Evolutionary conservation across 768 basidiomycete genomes (phyloP), one percentile per base, ranked within the genome.

Genomic region (Xerocomus brunneocitrinus): DNA sequence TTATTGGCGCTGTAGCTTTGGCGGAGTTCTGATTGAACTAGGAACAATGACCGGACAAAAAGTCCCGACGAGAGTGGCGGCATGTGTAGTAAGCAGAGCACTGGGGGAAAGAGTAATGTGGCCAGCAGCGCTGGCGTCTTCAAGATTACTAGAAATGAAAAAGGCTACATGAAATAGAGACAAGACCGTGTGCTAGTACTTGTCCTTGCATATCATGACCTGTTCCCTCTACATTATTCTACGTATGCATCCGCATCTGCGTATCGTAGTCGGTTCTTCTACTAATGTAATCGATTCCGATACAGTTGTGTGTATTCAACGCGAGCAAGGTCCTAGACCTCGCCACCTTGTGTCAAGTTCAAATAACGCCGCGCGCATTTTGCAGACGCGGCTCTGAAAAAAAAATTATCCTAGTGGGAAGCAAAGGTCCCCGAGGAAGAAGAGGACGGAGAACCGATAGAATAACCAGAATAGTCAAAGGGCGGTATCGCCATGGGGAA

Each of bases 401-500:
- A 31, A 40, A 32, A 8, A 24, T 3, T 14, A 8, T 27, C 27
- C 38, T 52, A 57, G 38, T 53, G 57, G 16, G 30, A 47, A 10
- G 47, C 49, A 10, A 51, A 43, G 0, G 45, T 50, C 12, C 50
- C 56, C 2, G 59, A 57, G 7, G 55, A 61, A 6, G 51, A 46
- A 3, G 65, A 50, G 24, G 53, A 54, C 22, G 56, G 53, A 6
- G 63, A 56, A 22, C 27, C 53, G 14, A 47, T 49, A 16, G 60
- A 54, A 27, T 58, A 56, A 14, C 47, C 25, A 0, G 50, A 51
- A 36, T 30, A 53, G 44, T 66, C 63, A 27, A 67, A 56, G 0
- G 67, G 66, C 1, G 65, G 52, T n/a, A 66, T 51, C 6, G 48
- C n/a, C 22, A 34, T 46, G 16, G 52, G 19, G 13, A 56, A 54